Evolutionary conservation across 2,329 filamentous ascomycete species (phyloP).

Genomic region (Aspergillus sp.): DNA sequence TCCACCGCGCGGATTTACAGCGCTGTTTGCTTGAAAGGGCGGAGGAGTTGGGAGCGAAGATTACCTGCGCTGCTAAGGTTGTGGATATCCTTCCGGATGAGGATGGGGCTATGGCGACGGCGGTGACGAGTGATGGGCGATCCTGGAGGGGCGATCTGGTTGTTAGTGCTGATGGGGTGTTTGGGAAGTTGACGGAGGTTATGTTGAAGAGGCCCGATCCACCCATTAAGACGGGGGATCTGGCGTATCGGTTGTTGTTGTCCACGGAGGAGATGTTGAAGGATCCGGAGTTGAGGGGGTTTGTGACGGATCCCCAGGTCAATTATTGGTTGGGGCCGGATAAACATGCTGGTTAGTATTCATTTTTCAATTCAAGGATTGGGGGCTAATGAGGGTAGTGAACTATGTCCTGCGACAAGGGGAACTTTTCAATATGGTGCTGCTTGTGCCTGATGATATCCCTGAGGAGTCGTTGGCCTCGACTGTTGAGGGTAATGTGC

Average conservation of each 20-base stretch:
- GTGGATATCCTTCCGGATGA: slow-evolving; percentile 37
- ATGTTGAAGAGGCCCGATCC: slow-evolving; percentile 50
- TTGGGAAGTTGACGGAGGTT: slow-evolving; percentile 43
- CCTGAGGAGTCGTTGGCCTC: slow-evolving; percentile 54
- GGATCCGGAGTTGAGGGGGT: slow-evolving; percentile 48
- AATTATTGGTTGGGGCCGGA: slow-evolving; percentile 59
- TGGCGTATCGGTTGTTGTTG: slow-evolving; percentile 58
- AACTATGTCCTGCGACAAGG: slow-evolving; percentile 63
- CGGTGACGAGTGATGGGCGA: slow-evolving; percentile 32
- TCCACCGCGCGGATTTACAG: slow-evolving; percentile 58
- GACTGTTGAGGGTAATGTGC: slow-evolving; percentile 52
- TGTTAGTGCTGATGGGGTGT: slow-evolving; percentile 31
- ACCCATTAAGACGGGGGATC: slow-evolving; percentile 56
- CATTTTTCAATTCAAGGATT: rapidly evolving
- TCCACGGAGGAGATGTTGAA: slow-evolving; percentile 52
- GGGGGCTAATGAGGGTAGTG: slow-evolving; percentile 34
- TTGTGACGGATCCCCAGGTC: slow-evolving; percentile 52
- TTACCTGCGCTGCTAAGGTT: slow-evolving; percentile 51
- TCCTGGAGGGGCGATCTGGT: slow-evolving; percentile 29
- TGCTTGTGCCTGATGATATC: slow-evolving; percentile 65
- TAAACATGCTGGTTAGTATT: slow-evolving; percentile 45
- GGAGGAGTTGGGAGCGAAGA: slow-evolving; percentile 49
- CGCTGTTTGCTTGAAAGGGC: slow-evolving; percentile 51
- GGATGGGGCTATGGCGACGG: slow-evolving; percentile 40
- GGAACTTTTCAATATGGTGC: slow-evolving; percentile 52